Percentiles rank a stretch among this genome's conserved stretches.
Conservation (phyloP, 2,329 filamentous ascomycete genomes). For the Diaporthe sp. region DNA sequence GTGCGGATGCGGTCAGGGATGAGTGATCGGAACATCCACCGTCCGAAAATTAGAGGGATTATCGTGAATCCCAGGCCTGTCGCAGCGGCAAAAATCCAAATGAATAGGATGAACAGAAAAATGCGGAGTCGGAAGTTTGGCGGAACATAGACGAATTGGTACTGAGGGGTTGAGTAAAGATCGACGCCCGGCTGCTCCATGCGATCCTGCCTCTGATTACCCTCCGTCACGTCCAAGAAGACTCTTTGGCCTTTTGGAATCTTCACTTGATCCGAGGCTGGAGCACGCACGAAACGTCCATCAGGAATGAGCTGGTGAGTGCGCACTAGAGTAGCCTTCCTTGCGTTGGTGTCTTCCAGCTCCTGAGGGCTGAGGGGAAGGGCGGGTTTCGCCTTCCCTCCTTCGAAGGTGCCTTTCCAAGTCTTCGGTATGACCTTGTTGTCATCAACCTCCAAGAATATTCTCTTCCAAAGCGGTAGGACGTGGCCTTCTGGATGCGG, state of each 20-base stretch:
- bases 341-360: constrained; percentile 53
- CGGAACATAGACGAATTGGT: constrained; percentile 84
- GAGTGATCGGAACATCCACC: constrained; percentile 79
- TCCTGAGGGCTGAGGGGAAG: constrained; percentile 53
- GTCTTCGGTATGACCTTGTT: constrained; percentile 64
- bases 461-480: constrained; percentile 56
- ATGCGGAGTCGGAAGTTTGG: constrained; percentile 87
- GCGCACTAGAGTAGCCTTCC: constrained; percentile 62
- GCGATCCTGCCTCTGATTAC: constrained; percentile 76
- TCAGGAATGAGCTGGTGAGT: constrained; percentile 73
- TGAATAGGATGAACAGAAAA: constrained; percentile 86
- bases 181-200: constrained; percentile 68
- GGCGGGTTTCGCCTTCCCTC: constrained; percentile 60
- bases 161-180: constrained; percentile 71
- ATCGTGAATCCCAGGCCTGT: constrained; percentile 90
- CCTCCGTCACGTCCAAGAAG: constrained; percentile 81
- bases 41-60: constrained; percentile 87
- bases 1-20: constrained; percentile 81
- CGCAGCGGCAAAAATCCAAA: constrained; percentile 93
- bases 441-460: constrained; percentile 63
- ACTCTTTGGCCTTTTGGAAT: constrained; percentile 87
- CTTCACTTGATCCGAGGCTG: constrained; percentile 94
- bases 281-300: constrained; percentile 90
- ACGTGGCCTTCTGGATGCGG: constrained; percentile 50
- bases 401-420: constrained; percentile 70